Percentiles rank a stretch among this genome's conserved stretches.
Conservation (phyloP, 495 filamentous ascomycete genomes). For the Trichocladium uniseriatum region DNA sequence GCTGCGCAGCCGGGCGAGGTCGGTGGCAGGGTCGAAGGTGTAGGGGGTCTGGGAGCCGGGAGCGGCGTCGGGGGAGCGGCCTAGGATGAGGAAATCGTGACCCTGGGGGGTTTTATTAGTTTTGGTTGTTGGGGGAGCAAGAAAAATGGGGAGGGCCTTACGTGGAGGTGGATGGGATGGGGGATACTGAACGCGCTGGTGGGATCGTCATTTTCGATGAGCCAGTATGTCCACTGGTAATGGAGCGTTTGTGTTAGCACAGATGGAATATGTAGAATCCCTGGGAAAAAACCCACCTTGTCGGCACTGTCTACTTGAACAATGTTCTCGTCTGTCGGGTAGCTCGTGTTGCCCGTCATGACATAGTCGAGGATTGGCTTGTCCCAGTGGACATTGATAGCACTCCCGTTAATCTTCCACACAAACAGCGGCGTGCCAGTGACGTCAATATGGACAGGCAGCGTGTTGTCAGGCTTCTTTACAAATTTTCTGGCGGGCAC, state of each 20-base stretch:
- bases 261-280: too few species aligned
- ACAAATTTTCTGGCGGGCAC: constrained; percentile 20
- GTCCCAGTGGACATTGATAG: constrained; percentile 37
- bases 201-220: constrained; percentile 44
- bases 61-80: constrained; percentile 23
- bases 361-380: constrained; percentile 33
- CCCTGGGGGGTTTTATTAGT: too few species aligned
- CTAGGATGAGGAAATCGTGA: constrained; percentile 52
- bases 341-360: constrained; percentile 28
- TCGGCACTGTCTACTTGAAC: constrained; percentile 27
- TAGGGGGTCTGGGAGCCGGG: constrained; percentile 12
- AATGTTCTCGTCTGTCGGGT: constrained; percentile 31
- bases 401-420: constrained; percentile 35
- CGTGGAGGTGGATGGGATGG: constrained; percentile 40
- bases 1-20: constrained; percentile 26
- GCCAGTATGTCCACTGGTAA: constrained; percentile 45
- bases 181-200: constrained; percentile 21
- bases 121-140: too few species aligned
- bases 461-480: constrained; percentile 20
- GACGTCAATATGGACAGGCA: constrained; percentile 21
- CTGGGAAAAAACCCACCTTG: too few species aligned
- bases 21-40: constrained; percentile 27
- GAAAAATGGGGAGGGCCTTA: background rate
- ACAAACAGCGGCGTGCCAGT: constrained; percentile 20
- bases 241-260: too few species aligned